Percentiles rank a stretch among this genome's conserved stretches.
phyloP scores from a whole-genome alignment of 345 rosid genomes.

The Tarenaya hassleriana region DNA sequence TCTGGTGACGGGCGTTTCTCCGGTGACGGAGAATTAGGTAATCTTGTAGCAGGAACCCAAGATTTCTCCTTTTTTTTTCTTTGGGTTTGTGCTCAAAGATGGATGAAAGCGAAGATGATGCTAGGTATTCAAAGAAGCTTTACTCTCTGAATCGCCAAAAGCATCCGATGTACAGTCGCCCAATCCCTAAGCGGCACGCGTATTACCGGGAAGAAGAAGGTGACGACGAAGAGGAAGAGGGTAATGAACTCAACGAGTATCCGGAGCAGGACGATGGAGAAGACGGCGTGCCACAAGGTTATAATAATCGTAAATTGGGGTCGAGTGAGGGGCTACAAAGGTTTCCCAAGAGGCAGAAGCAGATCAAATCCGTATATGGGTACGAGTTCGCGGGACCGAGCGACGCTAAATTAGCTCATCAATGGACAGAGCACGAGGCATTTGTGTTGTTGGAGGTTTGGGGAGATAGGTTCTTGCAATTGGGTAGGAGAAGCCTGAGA shows the following conservation, averaged over 20 bases:
- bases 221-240: constrained; percentile 18
- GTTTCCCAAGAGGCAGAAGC: constrained; percentile 67
- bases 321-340: constrained; percentile 38
- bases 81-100: constrained; percentile 32
- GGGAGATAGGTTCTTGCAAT: constrained; percentile 84
- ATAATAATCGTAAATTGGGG: constrained; percentile 22
- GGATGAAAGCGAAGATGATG: constrained; percentile 77
- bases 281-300: constrained; percentile 35
- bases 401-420: constrained; percentile 63
- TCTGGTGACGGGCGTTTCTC: constrained; percentile 1
- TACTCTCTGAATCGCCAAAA: constrained; percentile 52
- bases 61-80: constrained; percentile 18
- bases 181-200: constrained; percentile 25
- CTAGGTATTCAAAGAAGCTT: constrained; percentile 52
- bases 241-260: constrained; percentile 15
- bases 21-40: background rate
- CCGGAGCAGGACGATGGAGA: constrained; percentile 28
- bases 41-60: constrained; percentile 13
- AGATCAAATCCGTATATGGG: constrained; percentile 58
- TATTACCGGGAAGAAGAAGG: constrained; percentile 32
- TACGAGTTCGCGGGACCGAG: constrained; percentile 70
- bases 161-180: constrained; percentile 38
- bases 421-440: constrained; percentile 90
- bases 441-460: constrained; percentile 78
- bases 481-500: constrained; percentile 84